phyloP scores from a whole-genome alignment of 108 stramenopile species.

The Halocafeteria seosinensis region DNA sequence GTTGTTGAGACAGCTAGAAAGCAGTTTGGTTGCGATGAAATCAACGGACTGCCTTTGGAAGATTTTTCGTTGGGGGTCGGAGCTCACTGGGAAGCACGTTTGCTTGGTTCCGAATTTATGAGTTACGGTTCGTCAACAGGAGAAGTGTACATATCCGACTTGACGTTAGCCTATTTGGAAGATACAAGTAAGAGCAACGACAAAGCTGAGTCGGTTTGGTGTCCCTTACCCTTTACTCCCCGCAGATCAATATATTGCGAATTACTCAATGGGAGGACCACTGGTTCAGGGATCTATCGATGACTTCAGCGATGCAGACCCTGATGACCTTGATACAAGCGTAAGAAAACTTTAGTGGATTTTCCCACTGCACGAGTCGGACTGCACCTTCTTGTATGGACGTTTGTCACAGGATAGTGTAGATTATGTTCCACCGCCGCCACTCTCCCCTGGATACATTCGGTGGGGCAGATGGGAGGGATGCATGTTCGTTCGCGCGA shows the following conservation, averaged over 20 bases:
- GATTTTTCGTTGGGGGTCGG: not conserved
- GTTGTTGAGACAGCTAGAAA: not conserved
- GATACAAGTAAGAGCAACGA: too few species aligned
- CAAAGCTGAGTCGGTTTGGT: too few species aligned
- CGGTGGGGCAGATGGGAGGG: not conserved
- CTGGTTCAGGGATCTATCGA: not conserved
- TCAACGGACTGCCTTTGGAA: not conserved
- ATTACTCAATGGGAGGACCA: not conserved
- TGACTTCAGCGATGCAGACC: not conserved
- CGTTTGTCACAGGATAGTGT: too few species aligned
- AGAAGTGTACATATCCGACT: not conserved
- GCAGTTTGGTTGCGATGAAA: not conserved
- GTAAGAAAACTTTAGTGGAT: not conserved
- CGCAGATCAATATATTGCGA: not conserved
- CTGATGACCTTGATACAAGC: too few species aligned
- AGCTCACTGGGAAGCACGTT: not conserved
- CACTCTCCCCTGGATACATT: not conserved
- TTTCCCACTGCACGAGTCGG: not conserved
- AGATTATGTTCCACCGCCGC: not conserved
- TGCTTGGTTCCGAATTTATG: conserved; percentile 1
- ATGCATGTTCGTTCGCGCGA: not conserved
- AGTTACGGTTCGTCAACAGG: not conserved
- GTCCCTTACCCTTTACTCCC: too few species aligned
- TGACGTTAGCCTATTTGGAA: not conserved
- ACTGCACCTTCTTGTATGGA: too few species aligned